Evolutionary conservation across 2,329 filamentous ascomycete species (phyloP), one percentile per base, ranked within the genome.

Genomic region (Niveomyces coronatus): DNA sequence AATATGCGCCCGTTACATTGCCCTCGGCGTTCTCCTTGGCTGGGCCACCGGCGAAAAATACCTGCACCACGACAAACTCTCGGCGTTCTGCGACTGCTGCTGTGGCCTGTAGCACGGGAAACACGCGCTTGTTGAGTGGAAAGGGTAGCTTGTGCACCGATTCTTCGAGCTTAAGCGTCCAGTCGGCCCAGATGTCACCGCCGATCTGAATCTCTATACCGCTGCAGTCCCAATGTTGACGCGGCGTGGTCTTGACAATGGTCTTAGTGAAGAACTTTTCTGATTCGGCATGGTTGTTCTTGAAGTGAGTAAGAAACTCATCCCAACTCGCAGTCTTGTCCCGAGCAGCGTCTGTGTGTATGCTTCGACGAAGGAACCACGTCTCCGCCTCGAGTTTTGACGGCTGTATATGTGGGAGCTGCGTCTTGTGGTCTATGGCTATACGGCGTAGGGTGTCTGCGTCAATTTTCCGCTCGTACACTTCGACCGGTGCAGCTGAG

Each of bases 81-180:
- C 26, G 49, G 14, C 44, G 48, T n/a, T 46, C 53, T n/a, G 42
- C 49, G 2, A 56, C 58, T 8, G 65, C 61, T 9, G 64, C 63
- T 27, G 75, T 74, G 39, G 82, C 60, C 52, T 84, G 74, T 35
- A 86, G 54, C 3, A 80, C 74, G 13, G 77, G 69, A 47, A 86
- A 87, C 3, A 74, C 70, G 35, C 82, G 74, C 45, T 78, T 70
- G 41, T 68, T 66, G 7, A 85, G 62, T n/a, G 74, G 65, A 3
- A 65, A 60, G 0, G 71, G 70, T 37, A 86, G 65, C 31, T 65
- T 64, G 54, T 86, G 82, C 39, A 70, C 69, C 67, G 82, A 82
- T 60, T 85, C 77, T 44, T 71, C 69, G 16, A 82, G 60, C 47
- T 52, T 50, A 14, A 78, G 55, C 22, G 59, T 61, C 49, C 74